These are phyloP conservation scores for Fomitopsis schrenkii DNA, from an alignment of 1,284 basidiomycete genomes.

Conservation along the genomic window DNA sequence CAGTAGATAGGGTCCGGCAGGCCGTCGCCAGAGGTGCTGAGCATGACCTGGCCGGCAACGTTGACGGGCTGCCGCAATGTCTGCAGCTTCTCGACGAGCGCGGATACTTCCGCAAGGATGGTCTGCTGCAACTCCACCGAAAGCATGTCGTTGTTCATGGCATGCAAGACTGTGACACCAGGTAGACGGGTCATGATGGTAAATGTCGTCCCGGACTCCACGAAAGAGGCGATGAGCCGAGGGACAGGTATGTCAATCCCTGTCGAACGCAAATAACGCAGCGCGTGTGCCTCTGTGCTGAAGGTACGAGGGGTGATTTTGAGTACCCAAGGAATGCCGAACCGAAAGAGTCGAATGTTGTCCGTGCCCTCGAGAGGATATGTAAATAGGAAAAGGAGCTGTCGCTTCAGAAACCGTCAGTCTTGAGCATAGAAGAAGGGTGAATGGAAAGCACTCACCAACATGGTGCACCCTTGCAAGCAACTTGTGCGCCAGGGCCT, in stretches of 20 bases:
- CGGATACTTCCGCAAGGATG: slow-evolving; percentile 11
- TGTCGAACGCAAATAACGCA: not conserved
- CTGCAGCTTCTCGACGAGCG: slow-evolving; percentile 15
- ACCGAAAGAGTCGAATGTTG: not conserved
- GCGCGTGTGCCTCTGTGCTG: not conserved
- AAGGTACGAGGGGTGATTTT: not conserved
- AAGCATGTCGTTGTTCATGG: not conserved
- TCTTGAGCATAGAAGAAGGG: too few species aligned
- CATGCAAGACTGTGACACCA: not conserved
- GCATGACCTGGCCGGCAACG: slow-evolving; percentile 17
- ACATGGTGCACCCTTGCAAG: too few species aligned
- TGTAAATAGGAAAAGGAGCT: not conserved
- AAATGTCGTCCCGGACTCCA: not conserved
- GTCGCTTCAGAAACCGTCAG: not conserved
- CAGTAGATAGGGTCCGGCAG: slow-evolving; percentile 16
- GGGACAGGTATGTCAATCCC: not conserved
- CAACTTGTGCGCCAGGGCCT: too few species aligned
- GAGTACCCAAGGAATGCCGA: not conserved
- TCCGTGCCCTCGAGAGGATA: not conserved
- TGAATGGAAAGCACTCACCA: too few species aligned
- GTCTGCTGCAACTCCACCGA: not conserved
- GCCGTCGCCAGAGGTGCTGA: slow-evolving; percentile 21
- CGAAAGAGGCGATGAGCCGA: not conserved
- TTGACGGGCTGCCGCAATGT: slow-evolving; percentile 12
- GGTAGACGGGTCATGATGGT: not conserved